Percentiles rank a stretch among this genome's conserved stretches.
These are phyloP conservation scores for Ceratobasidium papillatum DNA, from an alignment of 1,284 basidiomycete species.

Conservation along the genomic window DNA sequence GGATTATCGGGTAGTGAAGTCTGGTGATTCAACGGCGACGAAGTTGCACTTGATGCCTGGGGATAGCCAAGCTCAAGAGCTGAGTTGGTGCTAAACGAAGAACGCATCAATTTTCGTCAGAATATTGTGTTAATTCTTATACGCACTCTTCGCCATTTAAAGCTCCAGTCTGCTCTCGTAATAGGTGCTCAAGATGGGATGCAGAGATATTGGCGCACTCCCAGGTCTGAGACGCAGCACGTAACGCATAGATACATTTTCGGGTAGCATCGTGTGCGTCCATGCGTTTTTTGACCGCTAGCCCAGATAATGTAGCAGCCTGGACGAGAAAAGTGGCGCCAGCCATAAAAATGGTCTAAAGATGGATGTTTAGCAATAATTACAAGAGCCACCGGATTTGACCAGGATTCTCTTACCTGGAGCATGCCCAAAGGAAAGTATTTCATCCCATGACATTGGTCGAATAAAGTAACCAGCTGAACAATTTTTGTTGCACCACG, in stretches of 20 bases:
- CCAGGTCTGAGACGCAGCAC: slow-evolving; percentile 24
- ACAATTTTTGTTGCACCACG: slow-evolving; percentile 72
- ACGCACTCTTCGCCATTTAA: neutral
- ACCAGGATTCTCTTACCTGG: neutral
- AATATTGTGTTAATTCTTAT: neutral
- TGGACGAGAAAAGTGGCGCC: slow-evolving; percentile 35
- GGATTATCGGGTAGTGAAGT: neutral
- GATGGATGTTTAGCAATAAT: neutral
- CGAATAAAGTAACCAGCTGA: slow-evolving; percentile 55
- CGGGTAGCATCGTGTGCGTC: slow-evolving; percentile 29
- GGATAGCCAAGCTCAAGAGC: neutral
- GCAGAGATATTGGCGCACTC: slow-evolving; percentile 15
- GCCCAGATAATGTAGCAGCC: slow-evolving; percentile 16
- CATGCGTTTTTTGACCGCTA: slow-evolving; percentile 25
- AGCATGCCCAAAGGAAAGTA: slow-evolving; percentile 30
- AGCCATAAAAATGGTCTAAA: slow-evolving; percentile 31
- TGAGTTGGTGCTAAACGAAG: neutral
- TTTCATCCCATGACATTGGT: slow-evolving; percentile 33
- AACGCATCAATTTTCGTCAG: neutral
- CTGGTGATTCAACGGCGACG: neutral
- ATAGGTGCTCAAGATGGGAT: neutral
- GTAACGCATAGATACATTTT: slow-evolving; percentile 31
- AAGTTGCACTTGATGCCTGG: neutral
- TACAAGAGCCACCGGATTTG: neutral
- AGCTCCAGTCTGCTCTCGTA: slow-evolving; percentile 32